Conservation (phyloP, 306 rosid genomes). For the Lathyrus oleraceus region DNA sequence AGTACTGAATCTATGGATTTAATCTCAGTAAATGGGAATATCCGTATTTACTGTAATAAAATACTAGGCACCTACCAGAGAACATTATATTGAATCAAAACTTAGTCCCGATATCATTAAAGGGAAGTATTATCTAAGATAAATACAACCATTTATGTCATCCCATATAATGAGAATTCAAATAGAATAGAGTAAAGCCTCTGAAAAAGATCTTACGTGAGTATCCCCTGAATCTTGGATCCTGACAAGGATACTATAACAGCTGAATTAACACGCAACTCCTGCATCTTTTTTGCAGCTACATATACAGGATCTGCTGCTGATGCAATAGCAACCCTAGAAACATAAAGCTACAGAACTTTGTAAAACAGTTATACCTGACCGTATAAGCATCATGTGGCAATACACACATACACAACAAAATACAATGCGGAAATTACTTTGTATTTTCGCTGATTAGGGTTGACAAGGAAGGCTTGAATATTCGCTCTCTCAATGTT, state of each 20-base stretch:
- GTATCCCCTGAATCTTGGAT: constrained; percentile 89
- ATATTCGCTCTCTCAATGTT: constrained; percentile 86
- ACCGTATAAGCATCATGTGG: constrained; percentile 8
- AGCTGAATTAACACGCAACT: constrained; percentile 75
- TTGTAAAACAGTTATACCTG: constrained; percentile 45
- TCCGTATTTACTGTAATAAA: constrained; percentile 12
- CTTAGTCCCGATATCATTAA: constrained; percentile 24
- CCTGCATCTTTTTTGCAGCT: constrained; percentile 88
- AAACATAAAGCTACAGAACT: constrained; percentile 61
- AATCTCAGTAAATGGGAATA: constrained; percentile 6
- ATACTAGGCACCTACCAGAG: constrained; percentile 7
- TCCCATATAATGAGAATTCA: constrained; percentile 8
- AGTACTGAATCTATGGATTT: background rate
- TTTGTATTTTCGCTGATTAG: constrained; percentile 70
- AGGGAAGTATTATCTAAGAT: constrained; percentile 9
- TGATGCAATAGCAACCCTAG: constrained; percentile 80
- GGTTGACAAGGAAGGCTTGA: constrained; percentile 87
- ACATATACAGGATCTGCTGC: constrained; percentile 87
- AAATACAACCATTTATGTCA: constrained; percentile 18
- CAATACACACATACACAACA: constrained; percentile 24
- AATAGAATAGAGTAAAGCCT: constrained; percentile 28
- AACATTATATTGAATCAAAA: constrained; percentile 26
- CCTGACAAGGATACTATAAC: constrained; percentile 56
- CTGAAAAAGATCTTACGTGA: constrained; percentile 61
- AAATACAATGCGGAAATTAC: constrained; percentile 48